Evolutionary conservation across 2,329 filamentous ascomycete species (phyloP), one percentile per base, ranked within the genome.

Genomic region (Calonectria hawksworthii): DNA sequence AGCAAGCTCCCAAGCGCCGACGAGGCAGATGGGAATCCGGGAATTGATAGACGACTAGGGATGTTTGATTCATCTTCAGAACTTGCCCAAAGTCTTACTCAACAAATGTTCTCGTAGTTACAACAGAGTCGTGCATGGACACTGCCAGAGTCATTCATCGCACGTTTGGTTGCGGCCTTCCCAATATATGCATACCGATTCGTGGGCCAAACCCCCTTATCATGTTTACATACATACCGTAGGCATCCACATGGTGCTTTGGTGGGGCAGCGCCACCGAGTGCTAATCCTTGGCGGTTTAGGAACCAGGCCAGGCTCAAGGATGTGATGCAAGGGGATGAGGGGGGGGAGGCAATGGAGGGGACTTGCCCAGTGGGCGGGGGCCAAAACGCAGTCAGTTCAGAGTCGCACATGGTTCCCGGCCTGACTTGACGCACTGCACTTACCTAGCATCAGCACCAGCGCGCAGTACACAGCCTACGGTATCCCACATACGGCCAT

Each of bases 321-420:
- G 61, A 73, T 74, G 80, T 80, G 79, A 80, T 80, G 79, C 77
- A 81, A 79, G 78, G 74, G 75, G 76, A 73, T 34, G 23, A 54
- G 44, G 67, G 72, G 69, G 69, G 77, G 44, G 44, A 47, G 44
- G 44, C 64, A 54, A 70, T 61, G 72, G 71, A 69, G 70, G 69
- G 65, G 74, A 73, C 76, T 74, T 68, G 38, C 67, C 68, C 26
- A 47, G 52, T 51, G 51, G 21, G 70, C 50, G 74, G 61, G 64
- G 69, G 64, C n/a, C 70, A 51, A 66, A 72, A 72, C 64, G 61
- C 63, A 74, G 47, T 59, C 52, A 52, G 59, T 68, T 54, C 41
- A 21, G 14, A 73, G 65, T 64, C 72, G 74, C 75, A 73, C 75
- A 64, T 74, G 75, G 72, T 54, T 72, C 67, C 61, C 70, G 72